These are phyloP conservation scores for Exophiala mesophila DNA, from an alignment of 2,329 filamentous ascomycete genomes.

Conservation along the genomic window DNA sequence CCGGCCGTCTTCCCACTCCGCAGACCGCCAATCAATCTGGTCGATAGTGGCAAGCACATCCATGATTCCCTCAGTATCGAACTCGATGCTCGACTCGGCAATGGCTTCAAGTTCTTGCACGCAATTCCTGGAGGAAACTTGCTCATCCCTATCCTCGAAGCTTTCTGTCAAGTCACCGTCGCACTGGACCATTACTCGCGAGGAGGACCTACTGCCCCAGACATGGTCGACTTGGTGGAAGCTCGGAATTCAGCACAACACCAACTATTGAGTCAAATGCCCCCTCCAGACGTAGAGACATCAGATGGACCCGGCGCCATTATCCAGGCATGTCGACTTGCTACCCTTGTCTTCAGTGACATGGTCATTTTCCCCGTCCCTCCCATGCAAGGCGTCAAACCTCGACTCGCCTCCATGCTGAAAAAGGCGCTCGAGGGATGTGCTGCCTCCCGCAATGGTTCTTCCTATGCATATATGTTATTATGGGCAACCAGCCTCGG, in stretches of 20 bases:
- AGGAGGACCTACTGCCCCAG: conserved; percentile 15
- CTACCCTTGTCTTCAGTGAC: conserved; percentile 17
- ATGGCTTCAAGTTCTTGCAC: conserved; percentile 17
- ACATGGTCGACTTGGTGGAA: conserved; percentile 17
- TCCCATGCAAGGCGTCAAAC: conserved; percentile 12
- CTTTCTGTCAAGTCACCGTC: conserved; percentile 13
- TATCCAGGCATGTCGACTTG: conserved; percentile 13
- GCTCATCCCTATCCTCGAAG: conserved; percentile 9
- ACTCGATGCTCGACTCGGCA: conserved; percentile 15
- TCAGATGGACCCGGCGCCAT: conserved; percentile 3
- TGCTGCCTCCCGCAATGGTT: conserved; percentile 6
- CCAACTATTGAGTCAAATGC: conserved; percentile 11
- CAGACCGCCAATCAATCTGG: conserved; percentile 5
- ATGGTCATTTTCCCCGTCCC: conserved; percentile 20
- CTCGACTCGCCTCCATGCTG: conserved; percentile 11
- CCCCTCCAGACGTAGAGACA: conserved; percentile 1
- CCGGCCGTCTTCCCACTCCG: conserved; percentile 12
- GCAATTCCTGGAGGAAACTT: conserved; percentile 5
- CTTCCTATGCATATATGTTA: conserved; percentile 15
- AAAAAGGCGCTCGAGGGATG: conserved; percentile 12
- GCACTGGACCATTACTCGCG: conserved; percentile 19
- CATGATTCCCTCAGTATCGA: conserved; percentile 16
- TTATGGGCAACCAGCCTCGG: conserved; percentile 18
- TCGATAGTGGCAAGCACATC: conserved; percentile 15
- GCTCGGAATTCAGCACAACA: conserved; percentile 17